Percentiles rank a stretch among this genome's conserved stretches.
phyloP scores from a whole-genome alignment of 129 eudicot genomes.

The Ambrosia artemisiifolia region DNA sequence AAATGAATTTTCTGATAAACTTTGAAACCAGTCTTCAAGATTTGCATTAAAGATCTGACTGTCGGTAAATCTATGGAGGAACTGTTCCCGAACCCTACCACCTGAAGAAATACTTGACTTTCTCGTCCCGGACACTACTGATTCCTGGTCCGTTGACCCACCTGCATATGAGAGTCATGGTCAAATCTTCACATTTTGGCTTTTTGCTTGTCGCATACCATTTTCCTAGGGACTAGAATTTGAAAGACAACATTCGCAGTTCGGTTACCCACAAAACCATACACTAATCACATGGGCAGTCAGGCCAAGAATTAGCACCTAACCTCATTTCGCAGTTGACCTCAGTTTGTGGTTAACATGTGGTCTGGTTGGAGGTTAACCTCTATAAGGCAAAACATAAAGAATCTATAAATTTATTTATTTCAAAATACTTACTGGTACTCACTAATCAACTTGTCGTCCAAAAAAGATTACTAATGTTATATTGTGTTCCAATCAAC shows the following conservation, averaged over 20 bases:
- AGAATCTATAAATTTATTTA: no score
- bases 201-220: not conserved
- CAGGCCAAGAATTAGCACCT: no score
- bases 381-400: no score
- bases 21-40: conserved; percentile 68
- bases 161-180: conserved; percentile 41
- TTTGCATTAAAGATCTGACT: conserved; percentile 51
- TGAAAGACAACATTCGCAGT: not conserved
- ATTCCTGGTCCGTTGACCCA: conserved; percentile 67
- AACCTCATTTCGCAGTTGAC: no score
- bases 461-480: no score
- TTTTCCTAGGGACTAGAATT: not conserved
- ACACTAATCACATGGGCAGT: no score
- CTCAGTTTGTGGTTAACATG: no score
- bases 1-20: conserved; percentile 40
- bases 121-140: conserved; percentile 73
- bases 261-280: no score
- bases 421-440: no score
- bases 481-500: no score
- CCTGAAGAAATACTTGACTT: conserved; percentile 83
- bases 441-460: no score
- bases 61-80: conserved; percentile 73
- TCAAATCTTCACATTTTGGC: conserved; percentile 13
- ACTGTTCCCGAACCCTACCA: conserved; percentile 66
- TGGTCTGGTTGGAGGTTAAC: no score